A percentile compares a stretch with the other conserved stretches of the same genome.
Evolutionary conservation across 805 yeast genomes (phyloP).

Genomic region (Schwanniomyces sp.): DNA sequence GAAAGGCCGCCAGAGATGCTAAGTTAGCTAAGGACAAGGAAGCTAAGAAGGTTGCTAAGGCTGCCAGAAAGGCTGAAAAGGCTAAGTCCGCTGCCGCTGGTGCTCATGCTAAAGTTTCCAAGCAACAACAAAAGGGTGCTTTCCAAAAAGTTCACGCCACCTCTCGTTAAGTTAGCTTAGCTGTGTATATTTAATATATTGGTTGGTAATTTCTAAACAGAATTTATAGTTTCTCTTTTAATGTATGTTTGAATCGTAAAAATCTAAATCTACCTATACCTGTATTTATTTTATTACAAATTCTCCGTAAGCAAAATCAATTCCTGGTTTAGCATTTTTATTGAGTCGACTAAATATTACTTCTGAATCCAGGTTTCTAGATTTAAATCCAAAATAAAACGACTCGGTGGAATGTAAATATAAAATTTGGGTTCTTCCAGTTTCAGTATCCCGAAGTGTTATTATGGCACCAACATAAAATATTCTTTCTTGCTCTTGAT

Average conservation of each 20-base stretch:
- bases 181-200: constrained; percentile 9
- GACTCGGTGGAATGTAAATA: constrained; percentile 42
- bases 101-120: constrained; percentile 70
- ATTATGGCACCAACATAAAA: constrained; percentile 35
- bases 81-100: constrained; percentile 78
- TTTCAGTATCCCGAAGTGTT: constrained; percentile 11
- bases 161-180: constrained; percentile 70
- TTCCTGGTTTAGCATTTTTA: constrained; percentile 12
- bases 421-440: constrained; percentile 13
- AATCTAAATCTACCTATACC: not conserved
- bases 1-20: constrained; percentile 96
- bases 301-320: constrained; percentile 28
- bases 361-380: constrained; percentile 11
- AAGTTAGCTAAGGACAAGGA: constrained; percentile 82
- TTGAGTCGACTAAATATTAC: constrained; percentile 23
- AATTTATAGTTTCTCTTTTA: constrained; percentile 9
- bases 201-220: constrained; percentile 6
- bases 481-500: not conserved
- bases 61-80: constrained; percentile 92
- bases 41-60: constrained; percentile 88
- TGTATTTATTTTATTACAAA: not conserved
- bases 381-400: constrained; percentile 31
- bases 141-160: constrained; percentile 96
- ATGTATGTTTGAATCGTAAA: constrained; percentile 11
- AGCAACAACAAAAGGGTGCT: constrained; percentile 98